Conservation (phyloP, 495 filamentous ascomycete genomes). For the Astrothelium subdiscretum region DNA sequence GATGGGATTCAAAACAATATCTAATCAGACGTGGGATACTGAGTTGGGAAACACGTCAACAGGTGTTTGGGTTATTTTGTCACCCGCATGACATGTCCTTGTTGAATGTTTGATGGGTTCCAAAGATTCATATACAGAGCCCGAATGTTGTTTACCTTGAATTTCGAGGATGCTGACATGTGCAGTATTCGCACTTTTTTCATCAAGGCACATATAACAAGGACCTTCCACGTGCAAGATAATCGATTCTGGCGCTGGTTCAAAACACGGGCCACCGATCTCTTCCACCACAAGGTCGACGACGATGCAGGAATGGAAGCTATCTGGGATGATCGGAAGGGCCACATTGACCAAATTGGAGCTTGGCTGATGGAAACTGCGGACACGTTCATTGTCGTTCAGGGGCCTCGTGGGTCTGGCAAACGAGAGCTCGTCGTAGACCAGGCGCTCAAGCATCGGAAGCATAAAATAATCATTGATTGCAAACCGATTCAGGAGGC, state of each 20-base stretch:
- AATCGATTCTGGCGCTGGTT: slow-evolving; percentile 68
- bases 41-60: no score
- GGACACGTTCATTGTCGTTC: slow-evolving; percentile 88
- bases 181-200: slow-evolving; percentile 60
- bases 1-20: no score
- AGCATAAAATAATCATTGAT: slow-evolving; percentile 77
- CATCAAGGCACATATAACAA: slow-evolving; percentile 73
- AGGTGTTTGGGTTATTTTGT: no score
- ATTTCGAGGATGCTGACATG: slow-evolving; percentile 8
- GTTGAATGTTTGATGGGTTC: no score
- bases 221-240: slow-evolving; percentile 59
- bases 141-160: no score
- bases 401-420: slow-evolving; percentile 84
- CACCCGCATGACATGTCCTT: no score
- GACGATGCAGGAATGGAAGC: slow-evolving; percentile 64
- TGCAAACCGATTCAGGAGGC: slow-evolving; percentile 92
- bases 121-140: no score
- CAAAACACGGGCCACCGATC: slow-evolving; percentile 61
- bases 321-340: slow-evolving; percentile 80
- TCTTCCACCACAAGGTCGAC: slow-evolving; percentile 41
- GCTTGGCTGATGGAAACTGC: slow-evolving; percentile 79
- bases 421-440: slow-evolving; percentile 81
- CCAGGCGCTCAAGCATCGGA: slow-evolving; percentile 64
- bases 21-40: no score
- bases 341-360: slow-evolving; percentile 65